Evolutionary conservation across 2,329 filamentous ascomycete genomes (phyloP), one percentile per base, ranked within the genome.

Genomic region (Ophiostoma novo-ulmi): DNA sequence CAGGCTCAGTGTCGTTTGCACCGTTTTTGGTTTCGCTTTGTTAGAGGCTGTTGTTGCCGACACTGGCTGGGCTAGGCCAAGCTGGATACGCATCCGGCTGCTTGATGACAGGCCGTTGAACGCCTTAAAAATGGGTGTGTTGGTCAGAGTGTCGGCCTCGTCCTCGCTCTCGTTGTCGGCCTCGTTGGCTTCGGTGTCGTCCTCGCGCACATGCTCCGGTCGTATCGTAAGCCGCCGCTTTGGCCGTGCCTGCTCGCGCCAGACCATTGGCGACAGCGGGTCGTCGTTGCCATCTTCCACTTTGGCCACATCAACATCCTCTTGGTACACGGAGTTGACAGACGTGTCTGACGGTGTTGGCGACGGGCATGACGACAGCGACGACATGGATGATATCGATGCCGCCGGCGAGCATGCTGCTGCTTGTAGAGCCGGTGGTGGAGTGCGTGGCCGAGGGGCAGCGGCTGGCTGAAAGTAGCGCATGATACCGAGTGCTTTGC

Each of bases 1-100:
- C 5, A 83, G 77, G 68, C 78, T 82, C 31, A 83, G 72, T 0
- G 81, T 82, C 0, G 79, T 82, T 73, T 83, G 81, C 3, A 81
- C 77, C 26, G 77, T 75, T 1, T 78, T 70, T 8, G 55, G 17
- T n/a, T 58, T 70, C 22, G 52, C 68, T 39, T n/a, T 26, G 17
- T 20, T 39, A 6, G 3, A 52, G 10, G 38, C 55, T 10, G 63
- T 72, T 13, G 68, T 44, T n/a, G 70, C 1, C 17, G 69, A 1
- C 5, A n/a, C 26, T 1, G 26, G 6, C 44, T 67, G 35, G 6
- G n/a, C 13, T 38, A 41, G 41, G n/a, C 69, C 68, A 20, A 73
- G 61, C 26, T 68, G 48, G n/a, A 67, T 20, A 10, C 73, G 70
- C 71, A 71, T 68, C 8, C 70, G 69, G 1, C 36, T 52, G 66